A percentile compares a stretch with the other conserved stretches of the same genome.
Conservation (phyloP, 78 protist genomes). For the Capsaspora owczarzaki region DNA sequence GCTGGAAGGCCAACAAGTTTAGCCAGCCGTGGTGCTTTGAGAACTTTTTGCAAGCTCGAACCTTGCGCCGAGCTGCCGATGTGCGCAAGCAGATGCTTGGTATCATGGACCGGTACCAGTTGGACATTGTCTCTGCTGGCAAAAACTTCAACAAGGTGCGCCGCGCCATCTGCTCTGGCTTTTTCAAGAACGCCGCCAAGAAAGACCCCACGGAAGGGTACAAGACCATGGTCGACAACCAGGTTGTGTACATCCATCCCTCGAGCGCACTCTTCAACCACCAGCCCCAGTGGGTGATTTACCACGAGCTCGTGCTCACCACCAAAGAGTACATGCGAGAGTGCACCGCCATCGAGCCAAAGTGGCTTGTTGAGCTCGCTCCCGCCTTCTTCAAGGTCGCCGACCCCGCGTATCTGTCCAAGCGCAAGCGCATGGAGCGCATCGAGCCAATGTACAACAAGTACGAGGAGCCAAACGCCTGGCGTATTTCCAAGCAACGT, state of each 20-base stretch:
- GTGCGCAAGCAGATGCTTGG: constrained; percentile 88
- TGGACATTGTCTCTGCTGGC: constrained; percentile 75
- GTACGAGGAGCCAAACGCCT: constrained; percentile 70
- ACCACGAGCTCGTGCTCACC: constrained; percentile 89
- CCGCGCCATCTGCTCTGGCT: constrained; percentile 84
- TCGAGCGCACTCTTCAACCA: constrained; percentile 81
- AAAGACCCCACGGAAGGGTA: constrained; percentile 95
- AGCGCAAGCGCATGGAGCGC: constrained; percentile 71
- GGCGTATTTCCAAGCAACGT: constrained; percentile 93
- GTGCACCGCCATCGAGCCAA: constrained; percentile 81
- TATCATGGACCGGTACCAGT: constrained; percentile 86
- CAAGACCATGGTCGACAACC: constrained; percentile 71
- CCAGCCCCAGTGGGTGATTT: constrained; percentile 89
- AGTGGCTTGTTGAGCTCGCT: constrained; percentile 93
- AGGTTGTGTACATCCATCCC: constrained; percentile 89
- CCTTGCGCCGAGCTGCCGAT: constrained; percentile 90
- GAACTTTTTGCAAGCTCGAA: constrained; percentile 85
- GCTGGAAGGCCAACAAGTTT: constrained; percentile 83
- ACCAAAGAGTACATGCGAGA: constrained; percentile 97
- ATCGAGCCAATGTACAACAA: constrained; percentile 88
- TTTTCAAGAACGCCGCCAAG: constrained; percentile 91
- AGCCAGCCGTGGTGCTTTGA: constrained; percentile 90
- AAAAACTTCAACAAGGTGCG: constrained; percentile 64
- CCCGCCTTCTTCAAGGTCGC: constrained; percentile 75
- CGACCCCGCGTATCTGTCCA: constrained; percentile 62